These are phyloP conservation scores for Nyctanthes arbortristis DNA, from an alignment of 257 asterid species.

Conservation along the genomic window DNA sequence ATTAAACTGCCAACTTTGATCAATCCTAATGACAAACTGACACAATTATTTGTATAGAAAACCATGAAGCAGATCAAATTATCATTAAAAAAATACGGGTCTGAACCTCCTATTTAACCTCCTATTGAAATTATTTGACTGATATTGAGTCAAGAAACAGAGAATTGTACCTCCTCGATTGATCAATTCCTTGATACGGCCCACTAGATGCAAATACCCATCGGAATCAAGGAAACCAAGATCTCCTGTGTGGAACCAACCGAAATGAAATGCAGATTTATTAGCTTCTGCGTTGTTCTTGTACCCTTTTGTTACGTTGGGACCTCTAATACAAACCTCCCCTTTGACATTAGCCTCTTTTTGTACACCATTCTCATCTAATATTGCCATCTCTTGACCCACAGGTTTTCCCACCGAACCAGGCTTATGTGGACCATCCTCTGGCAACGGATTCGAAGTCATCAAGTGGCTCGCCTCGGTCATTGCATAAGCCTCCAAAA, in stretches of 20 bases:
- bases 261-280: conserved; percentile 69
- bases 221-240: conserved; percentile 69
- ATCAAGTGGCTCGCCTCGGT: too few relatives aligned
- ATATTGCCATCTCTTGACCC: conserved; percentile 87
- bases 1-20: too few relatives aligned
- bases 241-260: conserved; percentile 94
- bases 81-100: too few relatives aligned
- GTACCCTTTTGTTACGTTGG: conserved; percentile 79
- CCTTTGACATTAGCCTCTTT: conserved; percentile 59
- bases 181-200: conserved; percentile 84
- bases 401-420: conserved; percentile 89
- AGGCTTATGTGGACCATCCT: conserved; percentile 70
- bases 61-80: too few relatives aligned
- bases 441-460: too few relatives aligned
- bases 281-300: conserved; percentile 83
- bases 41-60: too few relatives aligned
- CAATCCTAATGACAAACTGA: too few relatives aligned
- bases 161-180: conserved; percentile 84
- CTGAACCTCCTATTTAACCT: too few relatives aligned
- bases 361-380: conserved; percentile 61
- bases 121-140: too few relatives aligned
- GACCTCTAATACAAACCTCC: conserved; percentile 87
- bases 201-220: conserved; percentile 93
- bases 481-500: too few relatives aligned
- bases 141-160: too few relatives aligned